Base-by-base conservation (phyloP, 331 rosid genomes). In the Rosa hybrid region DNA sequence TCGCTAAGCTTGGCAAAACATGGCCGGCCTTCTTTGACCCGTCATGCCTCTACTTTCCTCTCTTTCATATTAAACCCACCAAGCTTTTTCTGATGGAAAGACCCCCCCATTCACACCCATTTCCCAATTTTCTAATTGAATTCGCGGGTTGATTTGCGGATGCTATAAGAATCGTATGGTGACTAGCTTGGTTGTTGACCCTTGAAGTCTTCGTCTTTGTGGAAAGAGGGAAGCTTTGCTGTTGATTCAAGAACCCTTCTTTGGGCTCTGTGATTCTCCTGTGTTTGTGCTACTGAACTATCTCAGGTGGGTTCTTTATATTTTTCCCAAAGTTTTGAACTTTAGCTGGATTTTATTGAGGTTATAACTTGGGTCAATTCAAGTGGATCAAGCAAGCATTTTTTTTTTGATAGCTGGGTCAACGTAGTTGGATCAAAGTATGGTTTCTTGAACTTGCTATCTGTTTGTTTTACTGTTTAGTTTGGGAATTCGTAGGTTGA, bases 21-120 rank as follows among this genome's bases (percentile, higher is more conserved):
- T 86, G 90, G 72, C 87, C 80, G 84, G 74, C 81, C 92, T 83
- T 88, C 71, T 84, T 87, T 92, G 90, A 90, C 92, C 94, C 91
- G 86, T 53, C 67, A 67, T 72, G 49, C 50, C 78, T 71, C 68
- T 50, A 46, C 30, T 27, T 71, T 65, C 65, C 12, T 41, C 81
- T 34, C 81, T 76, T 41, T 54, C 64, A 30, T 17, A 14, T 69
- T 63, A 38, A n/a, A 50, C 56, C 71, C 53, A 78, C 73, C 41
- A n/a, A 69, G 63, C 56, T 59, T 59, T 68, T 41, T 45, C 65
- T 23, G 53, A 71, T 39, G 16, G 53, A 45, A 17, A 10, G 68
- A 44, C 10, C 51, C 8, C 64, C 54, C 12, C 30, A 34, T 83
- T 80, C 84, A 79, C 81, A 74, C 83, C 68, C n/a, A 0, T 68